Percentiles rank a stretch among this genome's conserved stretches.
Conservation (phyloP, 2,329 filamentous ascomycete genomes). For the Cordyceps javanica region DNA sequence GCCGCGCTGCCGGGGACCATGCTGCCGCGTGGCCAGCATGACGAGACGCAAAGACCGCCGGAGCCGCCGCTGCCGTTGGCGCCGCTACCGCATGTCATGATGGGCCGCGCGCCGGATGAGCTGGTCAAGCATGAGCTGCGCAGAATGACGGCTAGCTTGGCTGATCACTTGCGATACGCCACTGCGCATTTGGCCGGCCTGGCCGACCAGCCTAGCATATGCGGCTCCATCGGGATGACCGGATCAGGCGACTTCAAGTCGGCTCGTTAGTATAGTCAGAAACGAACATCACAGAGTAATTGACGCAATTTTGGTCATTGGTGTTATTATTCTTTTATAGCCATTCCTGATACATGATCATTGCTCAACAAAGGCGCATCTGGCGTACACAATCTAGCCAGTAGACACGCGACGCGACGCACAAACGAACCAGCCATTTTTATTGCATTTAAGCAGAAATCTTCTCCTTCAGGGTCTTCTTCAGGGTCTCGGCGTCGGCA, state of each 20-base stretch:
- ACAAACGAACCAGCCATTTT: conserved; percentile 1
- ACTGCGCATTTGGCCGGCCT: background rate
- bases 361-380: background rate
- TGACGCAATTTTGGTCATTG: background rate
- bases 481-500: conserved; percentile 88
- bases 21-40: no score
- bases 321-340: conserved; percentile 7
- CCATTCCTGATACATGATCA: conserved; percentile 3
- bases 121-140: background rate
- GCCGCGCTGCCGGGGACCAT: background rate
- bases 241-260: background rate
- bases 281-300: background rate
- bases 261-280: background rate
- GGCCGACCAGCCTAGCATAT: background rate
- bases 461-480: conserved; percentile 87
- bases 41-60: background rate
- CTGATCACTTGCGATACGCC: background rate
- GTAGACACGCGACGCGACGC: background rate
- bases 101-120: background rate
- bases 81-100: background rate
- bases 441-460: conserved; percentile 42
- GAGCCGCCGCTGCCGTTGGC: background rate
- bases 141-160: background rate
- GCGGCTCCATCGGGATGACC: background rate
- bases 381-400: background rate